Evolutionary conservation across 2,329 filamentous ascomycete species (phyloP), one percentile per base, ranked within the genome.

Genomic region (Trichoderma sp.): DNA sequence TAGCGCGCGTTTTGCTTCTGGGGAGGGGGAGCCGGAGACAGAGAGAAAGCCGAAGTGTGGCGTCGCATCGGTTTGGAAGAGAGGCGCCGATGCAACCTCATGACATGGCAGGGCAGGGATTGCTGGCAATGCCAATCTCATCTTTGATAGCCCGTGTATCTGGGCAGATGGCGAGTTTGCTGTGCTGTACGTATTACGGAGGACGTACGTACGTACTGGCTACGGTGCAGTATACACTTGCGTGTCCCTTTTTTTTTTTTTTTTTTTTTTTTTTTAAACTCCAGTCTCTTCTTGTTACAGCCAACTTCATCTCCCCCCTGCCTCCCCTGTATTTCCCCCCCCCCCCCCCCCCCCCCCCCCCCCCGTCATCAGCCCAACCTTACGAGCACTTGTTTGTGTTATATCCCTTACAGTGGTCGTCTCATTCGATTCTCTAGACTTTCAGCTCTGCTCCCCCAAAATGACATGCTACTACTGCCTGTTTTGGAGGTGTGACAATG

Each of bases 51-150:
- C 61, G 61, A 65, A 50, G 22, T 67, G 64, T 67, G 67, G 67
- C 67, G 67, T 63, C 64, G 64, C 48, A 61, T 67, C 57, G 53
- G 58, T 59, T 63, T 67, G 67, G 27, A 42, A 66, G 32, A 67
- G 64, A 63, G 58, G 64, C 64, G 67, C 64, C 56, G 64, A 69
- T 69, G 67, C 64, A 67, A 69, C 67, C 64, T 61, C 57, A 57
- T 63, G 64, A 63, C 67, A 69, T 69, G 67, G 67, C 67, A 67
- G 12, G 42, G 57, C 64, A 69, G 64, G 64, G 67, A 68, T 68
- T 48, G 19, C 42, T 48, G 35, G 27, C 42, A 39, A 58, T 52
- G 59, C 59, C 59, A 57, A 68, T 68, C 59, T 64, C 64, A 61
- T 61, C 45, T 67, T 27, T 67, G 45, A 61, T 67, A 53, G 45